These are phyloP conservation scores for Raddia guianensis DNA, from an alignment of 176 grass and related monocot genomes.

Conservation along the genomic window DNA sequence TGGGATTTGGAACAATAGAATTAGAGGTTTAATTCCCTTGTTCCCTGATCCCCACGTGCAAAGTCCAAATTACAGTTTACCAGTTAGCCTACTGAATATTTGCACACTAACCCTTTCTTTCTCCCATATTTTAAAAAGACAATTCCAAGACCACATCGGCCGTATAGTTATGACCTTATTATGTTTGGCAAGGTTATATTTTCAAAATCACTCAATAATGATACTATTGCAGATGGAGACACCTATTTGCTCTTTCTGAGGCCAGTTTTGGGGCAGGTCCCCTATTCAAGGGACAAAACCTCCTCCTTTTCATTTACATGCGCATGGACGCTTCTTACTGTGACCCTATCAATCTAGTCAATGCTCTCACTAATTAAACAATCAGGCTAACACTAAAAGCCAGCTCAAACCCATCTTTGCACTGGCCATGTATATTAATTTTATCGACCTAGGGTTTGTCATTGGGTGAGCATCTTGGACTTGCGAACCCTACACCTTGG, in stretches of 20 bases:
- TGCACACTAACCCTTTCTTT: slow-evolving; percentile 27
- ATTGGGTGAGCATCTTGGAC: slow-evolving; percentile 55
- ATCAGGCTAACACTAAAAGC: slow-evolving; percentile 50
- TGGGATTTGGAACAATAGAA: slow-evolving; percentile 63
- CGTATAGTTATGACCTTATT: neutral
- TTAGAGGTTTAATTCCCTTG: slow-evolving; percentile 65
- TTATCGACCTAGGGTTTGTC: slow-evolving; percentile 49
- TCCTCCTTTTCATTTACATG: slow-evolving; percentile 53
- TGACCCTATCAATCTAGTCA: slow-evolving; percentile 55
- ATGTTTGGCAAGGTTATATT: slow-evolving; percentile 29
- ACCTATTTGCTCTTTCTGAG: slow-evolving; percentile 73
- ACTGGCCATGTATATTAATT: slow-evolving; percentile 27
- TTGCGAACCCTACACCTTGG: slow-evolving; percentile 40
- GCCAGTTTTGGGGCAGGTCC: slow-evolving; percentile 78
- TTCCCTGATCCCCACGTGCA: slow-evolving; percentile 57
- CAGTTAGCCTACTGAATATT: slow-evolving; percentile 18
- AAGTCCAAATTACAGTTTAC: slow-evolving; percentile 25
- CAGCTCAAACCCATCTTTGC: slow-evolving; percentile 58
- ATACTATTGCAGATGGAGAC: slow-evolving; percentile 55
- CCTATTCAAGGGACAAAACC: slow-evolving; percentile 66
- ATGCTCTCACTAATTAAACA: slow-evolving; percentile 53
- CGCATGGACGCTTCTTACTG: slow-evolving; percentile 33
- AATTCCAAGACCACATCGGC: neutral
- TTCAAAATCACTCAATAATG: slow-evolving; percentile 41
- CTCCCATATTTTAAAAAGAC: neutral